These are phyloP conservation scores for Sherardia arvensis DNA, from an alignment of 257 asterid species.

Conservation along the genomic window DNA sequence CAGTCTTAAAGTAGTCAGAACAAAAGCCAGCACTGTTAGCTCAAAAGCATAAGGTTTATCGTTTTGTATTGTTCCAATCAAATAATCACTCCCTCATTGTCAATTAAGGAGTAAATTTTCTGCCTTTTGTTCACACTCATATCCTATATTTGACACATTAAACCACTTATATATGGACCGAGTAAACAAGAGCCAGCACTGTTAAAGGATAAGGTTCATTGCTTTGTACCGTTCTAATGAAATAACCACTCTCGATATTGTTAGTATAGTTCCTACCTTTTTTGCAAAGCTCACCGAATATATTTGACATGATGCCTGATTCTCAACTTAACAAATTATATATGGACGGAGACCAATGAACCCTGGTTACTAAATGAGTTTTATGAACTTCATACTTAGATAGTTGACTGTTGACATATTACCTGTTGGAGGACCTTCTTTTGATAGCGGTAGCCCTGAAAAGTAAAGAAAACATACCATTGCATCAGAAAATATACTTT, in stretches of 20 bases:
- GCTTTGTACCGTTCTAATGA: not conserved
- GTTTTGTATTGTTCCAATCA: no score
- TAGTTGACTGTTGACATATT: constrained; percentile 9
- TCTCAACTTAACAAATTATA: not conserved
- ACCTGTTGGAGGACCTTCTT: constrained; percentile 87
- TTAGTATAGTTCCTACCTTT: not conserved
- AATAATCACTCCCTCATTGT: no score
- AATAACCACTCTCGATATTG: not conserved
- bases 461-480: constrained; percentile 13
- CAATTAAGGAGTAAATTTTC: no score
- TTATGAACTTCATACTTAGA: not conserved
- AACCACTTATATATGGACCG: no score
- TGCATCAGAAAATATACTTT: constrained; percentile 9
- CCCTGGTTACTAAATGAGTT: not conserved
- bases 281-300: not conserved
- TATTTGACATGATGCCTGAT: not conserved
- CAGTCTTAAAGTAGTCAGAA: no score
- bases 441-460: constrained; percentile 82
- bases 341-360: not conserved
- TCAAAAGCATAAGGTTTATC: not conserved
- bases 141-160: no score
- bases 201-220: no score
- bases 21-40: no score
- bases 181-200: no score
- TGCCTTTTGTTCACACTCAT: no score